Base-by-base conservation (phyloP, 768 basidiomycete species). In the Auricularia heimuer region DNA sequence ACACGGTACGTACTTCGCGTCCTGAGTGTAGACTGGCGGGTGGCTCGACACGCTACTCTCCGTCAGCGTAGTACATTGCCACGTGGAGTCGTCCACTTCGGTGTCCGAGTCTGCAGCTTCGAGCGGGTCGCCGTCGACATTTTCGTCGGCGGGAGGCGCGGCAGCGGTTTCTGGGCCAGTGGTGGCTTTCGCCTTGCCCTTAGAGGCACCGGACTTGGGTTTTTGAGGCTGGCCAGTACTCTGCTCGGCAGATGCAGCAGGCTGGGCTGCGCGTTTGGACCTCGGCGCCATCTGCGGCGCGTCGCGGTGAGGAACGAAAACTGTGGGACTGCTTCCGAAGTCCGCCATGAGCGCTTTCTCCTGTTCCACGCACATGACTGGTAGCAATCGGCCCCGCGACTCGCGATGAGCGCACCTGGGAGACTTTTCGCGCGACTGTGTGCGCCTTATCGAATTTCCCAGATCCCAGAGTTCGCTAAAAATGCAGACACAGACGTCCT, bases 11-110 rank as follows among this genome's bases (percentile, higher is more conserved):
- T 72, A 94, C 94, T 86, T 87, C 76, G 91, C 91, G 75, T 98
- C 94, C 74, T 82, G 89, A 35, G 93, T 92, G 75, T 94, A 94
- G 67, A 94, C 77, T 44, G 92, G 88, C 4, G 90, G 83, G 45
- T 82, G 80, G 67, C 77, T 82, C 68, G 82, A 88, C 54, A 83
- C 81, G 63, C 80, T 81, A 10, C 85, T 80, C 75, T 91, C 88
- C 45, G 89, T 85, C 65, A 94, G 78, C 61, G 83, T 42, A 6
- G 47, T 51, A 6, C 47, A 51, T 51, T 51, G 47, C 47, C 47
- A 51, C 18, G 18, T 18, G 18, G 47, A 6, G 47, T 18, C 47
- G 6, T 51, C 47, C 10, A 18, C 14, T 8, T 18, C 39, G 21
- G 47, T 18, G 47, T 16, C 10, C 47, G 14, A 8, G 18, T 51